Evolutionary conservation across 2,329 filamentous ascomycete genomes (phyloP).

Genomic region (Colletotrichum tanaceti): DNA sequence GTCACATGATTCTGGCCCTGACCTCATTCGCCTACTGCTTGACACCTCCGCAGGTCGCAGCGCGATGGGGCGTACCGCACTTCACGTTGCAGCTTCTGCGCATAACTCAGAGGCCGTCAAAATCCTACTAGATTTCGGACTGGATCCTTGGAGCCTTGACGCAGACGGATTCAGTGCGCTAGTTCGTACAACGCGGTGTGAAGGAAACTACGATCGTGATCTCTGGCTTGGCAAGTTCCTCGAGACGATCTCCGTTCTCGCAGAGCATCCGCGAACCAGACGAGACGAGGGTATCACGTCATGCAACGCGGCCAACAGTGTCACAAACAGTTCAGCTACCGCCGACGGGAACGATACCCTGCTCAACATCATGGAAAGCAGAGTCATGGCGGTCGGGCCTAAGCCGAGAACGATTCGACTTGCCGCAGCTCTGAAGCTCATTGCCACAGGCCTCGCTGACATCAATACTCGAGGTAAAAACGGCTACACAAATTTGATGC

Average conservation of each 20-base stretch:
- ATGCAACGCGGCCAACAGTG: background rate
- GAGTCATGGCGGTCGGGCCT: accelerated
- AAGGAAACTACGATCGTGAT: background rate
- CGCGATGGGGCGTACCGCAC: background rate
- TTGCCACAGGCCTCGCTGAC: background rate
- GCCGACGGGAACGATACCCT: background rate
- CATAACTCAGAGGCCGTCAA: background rate
- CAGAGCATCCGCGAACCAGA: background rate
- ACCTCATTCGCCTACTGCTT: background rate
- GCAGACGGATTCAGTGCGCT: background rate
- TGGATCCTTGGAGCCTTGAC: background rate
- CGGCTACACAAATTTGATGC: background rate
- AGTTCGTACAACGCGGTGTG: background rate
- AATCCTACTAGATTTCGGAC: background rate
- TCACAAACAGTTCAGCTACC: background rate
- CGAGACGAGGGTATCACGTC: background rate
- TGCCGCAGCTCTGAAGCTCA: background rate
- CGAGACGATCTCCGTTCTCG: background rate
- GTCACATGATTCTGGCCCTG: background rate
- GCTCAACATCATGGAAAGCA: background rate
- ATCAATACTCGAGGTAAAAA: background rate
- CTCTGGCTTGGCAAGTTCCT: background rate
- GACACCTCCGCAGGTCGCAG: background rate
- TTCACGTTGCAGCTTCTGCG: background rate
- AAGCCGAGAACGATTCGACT: background rate